A percentile compares a stretch with the other conserved stretches of the same genome.
These are phyloP conservation scores for Ambrosiella cleistominuta DNA, from an alignment of 2,329 filamentous ascomycete genomes.

Conservation along the genomic window DNA sequence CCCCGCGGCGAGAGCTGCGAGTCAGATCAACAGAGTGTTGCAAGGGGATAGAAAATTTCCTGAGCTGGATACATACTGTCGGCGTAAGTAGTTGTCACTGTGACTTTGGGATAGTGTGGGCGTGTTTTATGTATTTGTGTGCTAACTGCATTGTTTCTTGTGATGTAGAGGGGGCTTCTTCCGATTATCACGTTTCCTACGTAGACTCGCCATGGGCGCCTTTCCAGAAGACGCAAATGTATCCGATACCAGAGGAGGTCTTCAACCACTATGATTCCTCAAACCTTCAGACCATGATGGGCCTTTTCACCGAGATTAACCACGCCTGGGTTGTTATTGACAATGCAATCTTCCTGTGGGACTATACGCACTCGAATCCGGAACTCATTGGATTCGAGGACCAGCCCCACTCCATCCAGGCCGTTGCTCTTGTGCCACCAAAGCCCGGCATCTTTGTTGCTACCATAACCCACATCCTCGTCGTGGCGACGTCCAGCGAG, in stretches of 20 bases:
- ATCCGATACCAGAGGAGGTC: constrained; percentile 79
- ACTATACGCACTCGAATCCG: constrained; percentile 84
- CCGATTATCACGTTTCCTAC: constrained; percentile 69
- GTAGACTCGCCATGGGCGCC: constrained; percentile 60
- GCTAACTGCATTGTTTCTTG: constrained; percentile 18
- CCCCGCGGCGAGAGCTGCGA: constrained; percentile 63
- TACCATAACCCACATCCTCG: constrained; percentile 71
- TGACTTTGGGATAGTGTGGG: background rate
- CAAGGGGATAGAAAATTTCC: constrained; percentile 65
- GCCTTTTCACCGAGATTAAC: constrained; percentile 82
- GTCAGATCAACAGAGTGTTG: constrained; percentile 66
- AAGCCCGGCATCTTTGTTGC: constrained; percentile 74
- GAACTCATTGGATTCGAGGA: constrained; percentile 88
- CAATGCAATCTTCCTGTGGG: constrained; percentile 92
- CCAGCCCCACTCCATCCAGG: constrained; percentile 69
- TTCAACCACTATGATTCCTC: constrained; percentile 84
- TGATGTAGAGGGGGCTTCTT: constrained; percentile 64
- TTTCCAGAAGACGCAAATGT: constrained; percentile 72
- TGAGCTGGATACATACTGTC: constrained; percentile 75
- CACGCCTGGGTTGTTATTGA: constrained; percentile 95
- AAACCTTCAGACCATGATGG: constrained; percentile 82
- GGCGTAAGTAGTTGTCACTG: constrained; percentile 43
- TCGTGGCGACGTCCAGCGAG: constrained; percentile 72
- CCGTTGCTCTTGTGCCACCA: constrained; percentile 75
- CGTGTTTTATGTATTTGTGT: background rate